phyloP scores from a whole-genome alignment of 345 rosid species.

The Sapria himalayana region DNA sequence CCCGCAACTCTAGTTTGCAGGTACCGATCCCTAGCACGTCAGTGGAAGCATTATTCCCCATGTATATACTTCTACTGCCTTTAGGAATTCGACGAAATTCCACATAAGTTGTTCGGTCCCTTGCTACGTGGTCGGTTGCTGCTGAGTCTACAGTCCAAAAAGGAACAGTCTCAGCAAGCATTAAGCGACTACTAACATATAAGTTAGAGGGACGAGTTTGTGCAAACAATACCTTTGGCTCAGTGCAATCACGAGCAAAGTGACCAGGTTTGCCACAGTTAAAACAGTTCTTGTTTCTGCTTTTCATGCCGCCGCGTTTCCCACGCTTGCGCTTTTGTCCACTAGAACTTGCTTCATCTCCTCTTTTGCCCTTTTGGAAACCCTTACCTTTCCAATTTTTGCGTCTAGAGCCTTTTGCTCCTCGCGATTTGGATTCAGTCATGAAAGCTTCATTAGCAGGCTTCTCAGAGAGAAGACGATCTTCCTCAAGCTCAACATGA shows the following conservation, averaged over 20 bases:
- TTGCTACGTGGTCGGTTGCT: not conserved
- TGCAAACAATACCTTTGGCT: no score
- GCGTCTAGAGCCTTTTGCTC: not conserved
- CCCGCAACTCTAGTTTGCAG: not conserved
- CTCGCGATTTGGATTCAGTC: no score
- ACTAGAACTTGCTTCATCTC: not conserved
- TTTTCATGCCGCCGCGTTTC: no score
- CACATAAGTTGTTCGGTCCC: not conserved
- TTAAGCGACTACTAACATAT: not conserved
- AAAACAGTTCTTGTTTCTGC: no score
- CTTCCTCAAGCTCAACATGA: not conserved
- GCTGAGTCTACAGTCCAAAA: not conserved
- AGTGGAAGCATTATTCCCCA: not conserved
- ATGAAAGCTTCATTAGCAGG: no score
- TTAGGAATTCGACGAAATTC: not conserved
- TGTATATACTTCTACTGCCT: not conserved
- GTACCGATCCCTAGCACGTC: not conserved
- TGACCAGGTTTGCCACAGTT: not conserved
- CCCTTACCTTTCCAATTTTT: not conserved
- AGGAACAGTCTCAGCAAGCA: not conserved
- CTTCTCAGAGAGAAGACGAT: not conserved
- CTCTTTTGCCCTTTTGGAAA: not conserved
- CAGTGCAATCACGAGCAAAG: not conserved
- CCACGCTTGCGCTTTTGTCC: no score
- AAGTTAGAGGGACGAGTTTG: not conserved